phyloP scores from a whole-genome alignment of 371 early-diverging fungal genomes.

The Funneliformis caledonium region DNA sequence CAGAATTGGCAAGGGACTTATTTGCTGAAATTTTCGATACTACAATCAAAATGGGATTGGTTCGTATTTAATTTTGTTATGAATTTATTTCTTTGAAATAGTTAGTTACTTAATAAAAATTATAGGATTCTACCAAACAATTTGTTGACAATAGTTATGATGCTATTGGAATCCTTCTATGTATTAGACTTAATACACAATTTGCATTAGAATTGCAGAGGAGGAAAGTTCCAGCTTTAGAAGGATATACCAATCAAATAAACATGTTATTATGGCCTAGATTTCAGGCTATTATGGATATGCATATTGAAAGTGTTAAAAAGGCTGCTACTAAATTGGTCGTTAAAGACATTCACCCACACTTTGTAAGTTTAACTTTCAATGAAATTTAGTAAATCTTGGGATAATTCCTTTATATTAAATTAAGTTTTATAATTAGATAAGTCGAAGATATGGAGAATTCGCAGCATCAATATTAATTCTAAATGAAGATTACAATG shows the following conservation, averaged over 20 bases:
- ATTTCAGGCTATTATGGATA: slow-evolving; percentile 84
- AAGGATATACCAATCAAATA: slow-evolving; percentile 81
- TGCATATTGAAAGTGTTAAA: slow-evolving; percentile 84
- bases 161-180: slow-evolving; percentile 86
- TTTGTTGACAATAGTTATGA: slow-evolving; percentile 82
- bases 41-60: slow-evolving; percentile 77
- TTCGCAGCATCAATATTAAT: slow-evolving; percentile 86
- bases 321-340: slow-evolving; percentile 66
- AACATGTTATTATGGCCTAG: slow-evolving; percentile 94
- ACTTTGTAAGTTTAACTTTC: slow-evolving; percentile 63
- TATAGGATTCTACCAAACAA: slow-evolving; percentile 64
- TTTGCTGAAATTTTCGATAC: slow-evolving; percentile 79
- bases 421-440: slow-evolving; percentile 39
- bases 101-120: background rate
- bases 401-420: background rate
- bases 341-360: slow-evolving; percentile 82
- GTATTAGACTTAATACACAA: slow-evolving; percentile 85
- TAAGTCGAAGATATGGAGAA: slow-evolving; percentile 83
- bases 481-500: slow-evolving; percentile 85
- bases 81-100: background rate
- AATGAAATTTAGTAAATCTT: background rate
- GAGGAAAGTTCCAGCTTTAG: slow-evolving; percentile 77
- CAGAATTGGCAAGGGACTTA: slow-evolving; percentile 55
- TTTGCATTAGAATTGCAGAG: slow-evolving; percentile 81
- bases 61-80: slow-evolving; percentile 42